phyloP scores from a whole-genome alignment of 345 rosid genomes.

The Luvunga scandens region DNA sequence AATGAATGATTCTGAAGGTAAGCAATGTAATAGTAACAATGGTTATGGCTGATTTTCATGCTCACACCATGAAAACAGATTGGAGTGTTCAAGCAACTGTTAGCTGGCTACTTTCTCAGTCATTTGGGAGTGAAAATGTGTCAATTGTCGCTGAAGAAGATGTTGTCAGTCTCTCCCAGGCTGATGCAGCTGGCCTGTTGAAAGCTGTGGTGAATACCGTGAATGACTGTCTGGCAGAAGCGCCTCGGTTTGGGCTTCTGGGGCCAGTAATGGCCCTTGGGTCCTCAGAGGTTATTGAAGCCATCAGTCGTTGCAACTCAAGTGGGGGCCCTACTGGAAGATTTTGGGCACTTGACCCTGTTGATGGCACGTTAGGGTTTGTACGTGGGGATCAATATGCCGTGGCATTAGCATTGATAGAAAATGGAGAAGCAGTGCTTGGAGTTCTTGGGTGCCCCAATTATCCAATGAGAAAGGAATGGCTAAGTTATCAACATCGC shows the following conservation, averaged over 20 bases:
- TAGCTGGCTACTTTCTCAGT: constrained; percentile 48
- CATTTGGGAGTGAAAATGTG: constrained; percentile 37
- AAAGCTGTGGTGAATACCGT: constrained; percentile 39
- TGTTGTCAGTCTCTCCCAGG: constrained; percentile 33
- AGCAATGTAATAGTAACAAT: neutral
- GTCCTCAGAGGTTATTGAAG: constrained; percentile 43
- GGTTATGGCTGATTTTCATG: constrained; percentile 13
- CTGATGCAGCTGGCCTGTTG: constrained; percentile 29
- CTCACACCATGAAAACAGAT: constrained; percentile 27
- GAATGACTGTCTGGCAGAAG: constrained; percentile 42
- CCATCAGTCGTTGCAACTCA: constrained; percentile 49
- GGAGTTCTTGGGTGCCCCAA: constrained; percentile 66
- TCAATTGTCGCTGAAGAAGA: constrained; percentile 56
- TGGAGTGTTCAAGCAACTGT: constrained; percentile 61
- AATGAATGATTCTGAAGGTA: neutral
- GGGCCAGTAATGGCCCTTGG: constrained; percentile 30
- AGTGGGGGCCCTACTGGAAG: constrained; percentile 33
- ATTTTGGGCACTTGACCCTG: constrained; percentile 60
- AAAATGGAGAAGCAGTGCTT: constrained; percentile 50
- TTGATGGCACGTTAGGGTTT: constrained; percentile 56
- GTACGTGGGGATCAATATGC: constrained; percentile 64
- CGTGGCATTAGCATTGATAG: constrained; percentile 48
- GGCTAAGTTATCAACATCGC: constrained; percentile 52
- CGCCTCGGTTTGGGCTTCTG: constrained; percentile 44
- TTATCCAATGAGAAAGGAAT: constrained; percentile 55